Evolutionary conservation across 1,139 yeast species (phyloP), one percentile per base, ranked within the genome.

Genomic region (Pichiaceae sp.): DNA sequence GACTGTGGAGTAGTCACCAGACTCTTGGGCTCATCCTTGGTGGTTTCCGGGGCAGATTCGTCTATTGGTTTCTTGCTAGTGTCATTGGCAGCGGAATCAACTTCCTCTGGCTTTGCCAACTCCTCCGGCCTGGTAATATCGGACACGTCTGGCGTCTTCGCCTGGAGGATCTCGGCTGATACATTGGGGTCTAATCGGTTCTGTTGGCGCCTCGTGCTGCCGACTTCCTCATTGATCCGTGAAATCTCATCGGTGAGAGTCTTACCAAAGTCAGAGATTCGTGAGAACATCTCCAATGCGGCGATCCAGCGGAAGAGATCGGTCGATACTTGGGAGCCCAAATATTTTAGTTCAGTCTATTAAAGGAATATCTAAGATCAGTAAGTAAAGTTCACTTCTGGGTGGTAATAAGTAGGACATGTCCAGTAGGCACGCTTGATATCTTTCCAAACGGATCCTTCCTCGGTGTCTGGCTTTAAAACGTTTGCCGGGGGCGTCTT

Each of bases 351-450:
- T n/a, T n/a, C 28, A 2, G n/a, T 6, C 4, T 30, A 23, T 9
- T 12, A 23, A 8, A 23, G 8, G 8, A 23, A 14, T 29, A 29
- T 15, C 11, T 15, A 9, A 7, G 9, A 15, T 9, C 8, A 29
- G 15, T 17, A 16, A 15, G 36, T 29, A 29, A 34, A 34, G 12
- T 15, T 17, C 15, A 34, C 74, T 42, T 71, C 77, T 4, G 85
- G 85, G 47, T 78, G 85, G 52, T 73, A 76, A 48, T 76, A 78
- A 1, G 67, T 64, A 9, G 82, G 78, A 54, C 84, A 78, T 39
- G 73, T 69, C 91, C 91, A 82, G 57, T 84, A 84, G 8, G 81
- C 70, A 40, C 86, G 62, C 44, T 78, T 73, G 42, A 84, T 72
- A 29, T 74, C 84, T 31, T 72, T 73, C 93, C 93, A 83, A 4